Conservation (phyloP, 2,329 filamentous ascomycete species). For the Dendryphion nanum region DNA sequence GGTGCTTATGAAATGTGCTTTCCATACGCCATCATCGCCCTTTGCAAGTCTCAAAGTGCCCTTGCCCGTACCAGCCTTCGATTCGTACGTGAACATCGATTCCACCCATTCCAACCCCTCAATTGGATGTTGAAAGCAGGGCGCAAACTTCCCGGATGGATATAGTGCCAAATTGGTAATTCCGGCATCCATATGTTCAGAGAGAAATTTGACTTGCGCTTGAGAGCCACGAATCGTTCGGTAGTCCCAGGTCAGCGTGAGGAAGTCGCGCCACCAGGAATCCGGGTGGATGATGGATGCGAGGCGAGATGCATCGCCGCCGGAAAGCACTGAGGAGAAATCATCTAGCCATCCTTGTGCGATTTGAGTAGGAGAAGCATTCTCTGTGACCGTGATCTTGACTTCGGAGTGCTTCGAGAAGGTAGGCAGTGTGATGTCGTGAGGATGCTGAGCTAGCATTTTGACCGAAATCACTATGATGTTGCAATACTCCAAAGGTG, state of each 20-base stretch:
- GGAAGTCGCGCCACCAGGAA: conserved; percentile 60
- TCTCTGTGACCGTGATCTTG: conserved; percentile 8
- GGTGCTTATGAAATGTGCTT: conserved; percentile 64
- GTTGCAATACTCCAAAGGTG: no score
- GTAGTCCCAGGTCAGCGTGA: conserved; percentile 58
- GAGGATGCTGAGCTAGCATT: conserved; percentile 21
- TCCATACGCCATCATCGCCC: conserved; percentile 52
- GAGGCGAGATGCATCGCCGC: conserved; percentile 14
- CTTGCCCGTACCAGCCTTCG: conserved; percentile 53
- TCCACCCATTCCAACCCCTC: conserved; percentile 58
- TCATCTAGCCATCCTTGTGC: conserved; percentile 28
- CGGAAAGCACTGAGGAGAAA: conserved; percentile 21
- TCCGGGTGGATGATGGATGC: conserved; percentile 42
- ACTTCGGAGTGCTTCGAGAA: conserved; percentile 19
- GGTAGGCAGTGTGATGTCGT: conserved; percentile 25
- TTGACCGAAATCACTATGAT: no score
- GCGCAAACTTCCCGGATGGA: conserved; percentile 47
- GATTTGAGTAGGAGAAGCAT: conserved; percentile 14
- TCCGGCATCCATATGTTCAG: conserved; percentile 34
- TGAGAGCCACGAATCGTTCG: conserved; percentile 49
- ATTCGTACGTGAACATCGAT: conserved; percentile 57
- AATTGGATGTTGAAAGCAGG: conserved; percentile 46
- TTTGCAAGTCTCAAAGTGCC: conserved; percentile 57
- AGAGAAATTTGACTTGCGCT: conserved; percentile 43
- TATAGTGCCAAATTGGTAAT: conserved; percentile 41